Percentiles rank a stretch among this genome's conserved stretches.
Conservation (phyloP, 257 asterid species). For the Fraxinus americana region DNA sequence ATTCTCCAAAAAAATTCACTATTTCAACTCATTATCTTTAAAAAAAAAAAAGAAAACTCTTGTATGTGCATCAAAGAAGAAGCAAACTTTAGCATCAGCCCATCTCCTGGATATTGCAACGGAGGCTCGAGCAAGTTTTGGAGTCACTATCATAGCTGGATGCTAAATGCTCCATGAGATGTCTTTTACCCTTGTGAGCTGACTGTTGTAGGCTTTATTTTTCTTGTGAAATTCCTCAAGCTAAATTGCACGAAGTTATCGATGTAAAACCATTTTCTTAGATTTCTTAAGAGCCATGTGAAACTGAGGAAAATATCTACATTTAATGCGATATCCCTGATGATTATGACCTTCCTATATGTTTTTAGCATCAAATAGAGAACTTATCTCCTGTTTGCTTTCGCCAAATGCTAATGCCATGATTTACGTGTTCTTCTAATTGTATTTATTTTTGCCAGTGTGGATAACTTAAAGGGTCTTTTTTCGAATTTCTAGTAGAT, state of each 20-base stretch:
- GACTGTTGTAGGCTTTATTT: neutral
- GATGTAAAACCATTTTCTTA: neutral
- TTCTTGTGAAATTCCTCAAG: neutral
- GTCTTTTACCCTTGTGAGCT: neutral
- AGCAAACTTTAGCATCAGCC: slow-evolving; percentile 14
- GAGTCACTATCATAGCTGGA: neutral
- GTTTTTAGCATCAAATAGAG: neutral
- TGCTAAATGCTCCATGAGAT: neutral
- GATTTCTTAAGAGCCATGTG: neutral
- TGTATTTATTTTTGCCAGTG: too few species aligned
- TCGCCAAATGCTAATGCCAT: too few species aligned
- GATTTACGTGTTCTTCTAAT: too few species aligned
- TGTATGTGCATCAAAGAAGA: neutral
- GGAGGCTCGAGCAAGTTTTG: neutral
- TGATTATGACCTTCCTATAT: neutral
- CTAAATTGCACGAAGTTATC: neutral
- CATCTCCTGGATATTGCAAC: neutral
- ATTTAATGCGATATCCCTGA: neutral
- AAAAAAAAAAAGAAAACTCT: too few species aligned
- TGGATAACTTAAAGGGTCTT: too few species aligned
- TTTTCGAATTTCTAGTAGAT: too few species aligned
- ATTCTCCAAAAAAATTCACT: too few species aligned
- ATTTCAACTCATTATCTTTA: too few species aligned
- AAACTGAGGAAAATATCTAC: neutral
- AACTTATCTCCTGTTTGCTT: too few species aligned